Base-by-base conservation (phyloP, 768 basidiomycete genomes). In the Russula abietina region DNA sequence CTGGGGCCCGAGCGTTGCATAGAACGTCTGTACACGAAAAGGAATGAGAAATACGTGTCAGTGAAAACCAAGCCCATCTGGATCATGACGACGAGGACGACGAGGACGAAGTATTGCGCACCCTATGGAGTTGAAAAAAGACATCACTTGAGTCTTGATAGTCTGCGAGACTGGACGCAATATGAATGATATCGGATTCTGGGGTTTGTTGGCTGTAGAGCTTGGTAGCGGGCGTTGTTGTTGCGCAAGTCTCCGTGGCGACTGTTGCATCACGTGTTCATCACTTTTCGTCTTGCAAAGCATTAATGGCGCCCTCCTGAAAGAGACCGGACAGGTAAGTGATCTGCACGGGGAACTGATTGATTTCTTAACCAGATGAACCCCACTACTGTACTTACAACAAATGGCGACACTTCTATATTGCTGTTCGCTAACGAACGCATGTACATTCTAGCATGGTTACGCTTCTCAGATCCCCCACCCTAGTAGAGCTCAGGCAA, bases 41-140 rank as follows among this genome's bases (percentile, higher is more conserved):
- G 32, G 10, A 22, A 41, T 1, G 1, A 26, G 16, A 3, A 26
- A 49, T 39, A 49, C 36, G 53, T 48, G 38, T 32, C 61, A 48
- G 59, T 26, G 16, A 30, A 5, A 30, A n/a, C 3, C 39, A 12
- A 45, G 30, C 33, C 33, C 22, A 24, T 36, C 49, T 30, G 46
- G 3, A 12, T 12, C 4, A 12, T 12, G 59, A 36, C 58, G 2
- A 43, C 14, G 43, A 43, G 2, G 43, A n/a, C 33, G n/a, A 56
- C 22, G 16, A 38, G 33, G 55, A 54, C n/a, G 54, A 59, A 12
- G 22, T 6, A 39, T 49, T 22, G 26, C 84, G 58, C 65, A 90
- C 89, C 89, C 86, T 56, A 91, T 82, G 32, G 87, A 85, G 71
- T 90, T 90, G 77, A 91, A 90, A 76, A 90, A 91, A 36, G 89